phyloP scores from a whole-genome alignment of 2,329 filamentous ascomycete species.

The Monosporascus sp. region DNA sequence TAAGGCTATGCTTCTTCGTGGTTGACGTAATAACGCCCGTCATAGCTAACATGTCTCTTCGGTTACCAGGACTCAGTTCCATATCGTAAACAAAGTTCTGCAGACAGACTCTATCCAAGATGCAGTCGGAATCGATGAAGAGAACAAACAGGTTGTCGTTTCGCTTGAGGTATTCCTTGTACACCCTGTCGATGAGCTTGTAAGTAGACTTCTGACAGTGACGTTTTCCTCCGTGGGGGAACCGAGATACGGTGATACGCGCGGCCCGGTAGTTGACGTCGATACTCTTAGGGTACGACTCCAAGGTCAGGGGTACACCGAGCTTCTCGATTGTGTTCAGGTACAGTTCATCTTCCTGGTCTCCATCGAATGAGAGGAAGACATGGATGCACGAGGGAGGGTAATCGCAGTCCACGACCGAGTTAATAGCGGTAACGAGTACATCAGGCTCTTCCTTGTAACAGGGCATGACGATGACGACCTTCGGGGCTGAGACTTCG shows the following conservation, averaged over 20 bases:
- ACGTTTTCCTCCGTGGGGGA: conserved; percentile 88
- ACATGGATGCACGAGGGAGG: conserved; percentile 88
- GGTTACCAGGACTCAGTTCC: conserved; percentile 91
- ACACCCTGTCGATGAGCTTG: conserved; percentile 88
- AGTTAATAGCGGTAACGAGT: conserved; percentile 80
- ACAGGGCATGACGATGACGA: conserved; percentile 94
- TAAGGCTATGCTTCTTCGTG: conserved; percentile 78
- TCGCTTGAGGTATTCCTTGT: conserved; percentile 75
- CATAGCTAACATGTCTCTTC: conserved; percentile 92
- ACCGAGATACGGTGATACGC: conserved; percentile 84
- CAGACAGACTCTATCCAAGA: conserved; percentile 82
- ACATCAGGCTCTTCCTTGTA: conserved; percentile 88
- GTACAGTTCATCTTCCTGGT: conserved; percentile 83
- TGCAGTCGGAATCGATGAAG: conserved; percentile 97
- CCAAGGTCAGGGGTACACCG: conserved; percentile 71
- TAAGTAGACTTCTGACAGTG: conserved; percentile 93
- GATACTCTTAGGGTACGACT: conserved; percentile 81
- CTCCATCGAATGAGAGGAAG: conserved; percentile 92
- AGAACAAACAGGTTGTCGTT: conserved; percentile 93
- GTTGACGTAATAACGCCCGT: conserved; percentile 96
- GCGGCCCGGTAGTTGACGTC: conserved; percentile 80
- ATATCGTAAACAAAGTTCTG: conserved; percentile 99
- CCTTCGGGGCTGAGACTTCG: conserved; percentile 81
- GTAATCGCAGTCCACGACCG: conserved; percentile 90
- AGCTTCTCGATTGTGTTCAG: conserved; percentile 79